Evolutionary conservation across 768 basidiomycete genomes (phyloP), one percentile per base, ranked within the genome.

Genomic region (Suillus paluster): DNA sequence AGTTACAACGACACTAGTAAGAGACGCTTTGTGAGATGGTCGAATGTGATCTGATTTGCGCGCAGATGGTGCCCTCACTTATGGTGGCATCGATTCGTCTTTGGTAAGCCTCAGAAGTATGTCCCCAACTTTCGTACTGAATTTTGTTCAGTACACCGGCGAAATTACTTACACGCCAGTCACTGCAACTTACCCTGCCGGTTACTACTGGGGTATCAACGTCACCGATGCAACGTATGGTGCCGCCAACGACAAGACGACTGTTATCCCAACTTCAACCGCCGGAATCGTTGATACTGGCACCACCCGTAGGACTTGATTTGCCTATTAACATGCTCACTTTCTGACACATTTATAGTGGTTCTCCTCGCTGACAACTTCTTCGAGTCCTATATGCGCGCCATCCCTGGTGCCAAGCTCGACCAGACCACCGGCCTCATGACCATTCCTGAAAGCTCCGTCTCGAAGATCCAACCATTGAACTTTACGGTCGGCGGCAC

Each of bases 191-290:
- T 44, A 17, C 14, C 73, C 74, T 9, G 61, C 74, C n/a, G n/a
- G n/a, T n/a, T n/a, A 2, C 15, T 75, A 59, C 63, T 75, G 75
- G 74, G 74, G 74, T 11, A 67, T 75, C 41, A 65, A 74, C 44
- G 52, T 74, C 52, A 69, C 66, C 6, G 64, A 33, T n/a, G 41
- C 49, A 5, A 64, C 68, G 2, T 71, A 66, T 30, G 66, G 68
- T 41, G 15, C 17, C n/a, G n/a, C n/a, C n/a, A n/a, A n/a, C n/a
- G n/a, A n/a, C n/a, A n/a, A n/a, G n/a, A n/a, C n/a, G n/a, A n/a
- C n/a, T n/a, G n/a, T n/a, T n/a, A n/a, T n/a, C n/a, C n/a, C 25
- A 39, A 8, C n/a, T n/a, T 68, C 68, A 15, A 64, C 58, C 14
- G 68, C 73, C 33, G 73, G 71, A 7, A 68, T 74, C 12, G 71